Conservation (phyloP, 495 filamentous ascomycete species). For the Podospora conica region DNA sequence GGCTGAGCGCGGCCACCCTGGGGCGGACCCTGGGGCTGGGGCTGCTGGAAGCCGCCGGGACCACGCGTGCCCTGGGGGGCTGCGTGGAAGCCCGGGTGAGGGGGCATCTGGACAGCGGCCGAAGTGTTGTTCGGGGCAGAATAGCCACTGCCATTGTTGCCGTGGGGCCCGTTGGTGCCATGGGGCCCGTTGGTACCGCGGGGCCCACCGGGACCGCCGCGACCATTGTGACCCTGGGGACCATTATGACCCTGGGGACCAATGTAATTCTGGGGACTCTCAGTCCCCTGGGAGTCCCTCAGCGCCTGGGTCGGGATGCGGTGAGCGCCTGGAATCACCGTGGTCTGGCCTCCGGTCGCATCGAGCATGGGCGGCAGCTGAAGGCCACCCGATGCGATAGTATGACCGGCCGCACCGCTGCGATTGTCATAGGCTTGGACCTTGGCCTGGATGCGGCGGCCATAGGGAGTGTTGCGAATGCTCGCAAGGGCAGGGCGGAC, state of each 20-base stretch:
- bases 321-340: conserved; percentile 27
- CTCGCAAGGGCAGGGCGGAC: conserved; percentile 77
- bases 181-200: conserved; percentile 9
- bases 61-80: conserved; percentile 5
- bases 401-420: not conserved
- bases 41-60: conserved; percentile 19
- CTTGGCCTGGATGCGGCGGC: conserved; percentile 85
- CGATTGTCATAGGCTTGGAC: conserved; percentile 50
- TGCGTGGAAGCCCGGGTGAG: not conserved
- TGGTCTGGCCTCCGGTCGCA: conserved; percentile 36
- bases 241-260: not conserved
- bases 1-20: conserved; percentile 23
- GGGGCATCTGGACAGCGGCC: not conserved
- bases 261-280: conserved; percentile 10
- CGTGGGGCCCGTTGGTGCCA: not conserved
- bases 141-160: not conserved
- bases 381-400: conserved; percentile 12
- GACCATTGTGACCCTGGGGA: conserved; percentile 14
- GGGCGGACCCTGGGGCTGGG: conserved; percentile 21
- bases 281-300: conserved; percentile 18
- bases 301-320: conserved; percentile 23
- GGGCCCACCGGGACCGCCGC: conserved; percentile 20
- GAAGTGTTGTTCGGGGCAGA: not conserved
- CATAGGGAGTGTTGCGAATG: conserved; percentile 85
- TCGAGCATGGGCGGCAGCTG: conserved; percentile 35